phyloP scores from a whole-genome alignment of 2,329 filamentous ascomycete species.

The Fusarium agapanthi region DNA sequence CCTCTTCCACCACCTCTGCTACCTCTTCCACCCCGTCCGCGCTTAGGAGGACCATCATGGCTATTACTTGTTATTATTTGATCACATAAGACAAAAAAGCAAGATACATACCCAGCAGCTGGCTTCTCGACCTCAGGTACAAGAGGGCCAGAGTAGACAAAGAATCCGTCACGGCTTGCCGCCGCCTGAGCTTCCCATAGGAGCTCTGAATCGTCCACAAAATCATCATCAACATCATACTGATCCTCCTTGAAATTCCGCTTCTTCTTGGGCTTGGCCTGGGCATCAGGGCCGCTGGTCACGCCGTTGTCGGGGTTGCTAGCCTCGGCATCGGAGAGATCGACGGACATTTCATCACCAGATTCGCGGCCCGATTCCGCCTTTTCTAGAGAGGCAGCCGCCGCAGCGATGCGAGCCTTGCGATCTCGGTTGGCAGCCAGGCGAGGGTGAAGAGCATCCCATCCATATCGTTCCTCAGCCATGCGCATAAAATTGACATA shows the following conservation, averaged over 20 bases:
- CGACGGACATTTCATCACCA: conserved; percentile 85
- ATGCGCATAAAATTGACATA: conserved; percentile 95
- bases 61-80: conserved; percentile 58
- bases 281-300: conserved; percentile 68
- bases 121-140: conserved; percentile 86
- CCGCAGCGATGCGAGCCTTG: conserved; percentile 86
- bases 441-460: conserved; percentile 90
- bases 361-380: conserved; percentile 74
- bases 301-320: conserved; percentile 87
- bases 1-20: conserved; percentile 67
- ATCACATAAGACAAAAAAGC: background rate
- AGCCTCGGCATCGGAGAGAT: conserved; percentile 77
- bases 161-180: conserved; percentile 95
- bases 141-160: conserved; percentile 94
- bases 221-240: conserved; percentile 84
- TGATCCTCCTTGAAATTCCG: conserved; percentile 83
- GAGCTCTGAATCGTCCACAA: conserved; percentile 92
- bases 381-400: conserved; percentile 84
- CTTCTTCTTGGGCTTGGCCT: conserved; percentile 78
- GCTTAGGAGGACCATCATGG: conserved; percentile 76
- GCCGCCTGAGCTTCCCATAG: conserved; percentile 96
- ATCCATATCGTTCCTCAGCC: conserved; percentile 93
- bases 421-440: conserved; percentile 88
- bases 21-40: conserved; percentile 65
- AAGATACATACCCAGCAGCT: conserved; percentile 57